These are phyloP conservation scores for Magnaporthiopsis poae DNA, from an alignment of 2,329 filamentous ascomycete genomes.

Conservation along the genomic window DNA sequence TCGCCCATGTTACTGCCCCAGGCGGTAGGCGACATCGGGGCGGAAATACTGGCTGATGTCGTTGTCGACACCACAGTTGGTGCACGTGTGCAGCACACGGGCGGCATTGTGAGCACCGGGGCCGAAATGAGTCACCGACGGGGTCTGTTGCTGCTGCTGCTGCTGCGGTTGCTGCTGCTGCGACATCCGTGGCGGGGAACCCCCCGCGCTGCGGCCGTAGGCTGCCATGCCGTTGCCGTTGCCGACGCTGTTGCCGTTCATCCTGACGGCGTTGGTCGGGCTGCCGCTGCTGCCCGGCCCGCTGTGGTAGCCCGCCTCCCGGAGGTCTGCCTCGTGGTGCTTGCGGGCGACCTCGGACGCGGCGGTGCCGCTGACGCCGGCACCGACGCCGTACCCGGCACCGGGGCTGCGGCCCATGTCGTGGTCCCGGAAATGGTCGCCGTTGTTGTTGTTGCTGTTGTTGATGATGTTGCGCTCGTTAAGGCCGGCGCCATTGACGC, in stretches of 20 bases:
- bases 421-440: constrained; percentile 12
- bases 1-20: not conserved
- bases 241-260: not conserved
- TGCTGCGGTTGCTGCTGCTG: not conserved
- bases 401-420: constrained; percentile 14
- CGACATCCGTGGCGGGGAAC: not conserved
- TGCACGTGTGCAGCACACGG: constrained; percentile 5
- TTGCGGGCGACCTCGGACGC: constrained; percentile 1
- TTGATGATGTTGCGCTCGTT: constrained; percentile 11
- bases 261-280: not conserved
- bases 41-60: constrained; percentile 7
- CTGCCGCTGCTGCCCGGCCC: not conserved
- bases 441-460: constrained; percentile 9
- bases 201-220: not conserved
- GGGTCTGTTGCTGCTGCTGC: not conserved
- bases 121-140: not conserved
- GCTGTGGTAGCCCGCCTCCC: constrained; percentile 3
- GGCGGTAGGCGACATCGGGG: constrained; percentile 4
- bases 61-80: constrained; percentile 4
- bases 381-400: constrained; percentile 10
- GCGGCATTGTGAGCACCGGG: not conserved
- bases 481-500: not conserved
- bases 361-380: constrained; percentile 6
- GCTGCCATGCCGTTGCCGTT: not conserved
- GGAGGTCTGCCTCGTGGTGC: constrained; percentile 4